A percentile compares a stretch with the other conserved stretches of the same genome.
Evolutionary conservation across 2,329 filamentous ascomycete genomes (phyloP).

Genomic region (Colletotrichum sp.): DNA sequence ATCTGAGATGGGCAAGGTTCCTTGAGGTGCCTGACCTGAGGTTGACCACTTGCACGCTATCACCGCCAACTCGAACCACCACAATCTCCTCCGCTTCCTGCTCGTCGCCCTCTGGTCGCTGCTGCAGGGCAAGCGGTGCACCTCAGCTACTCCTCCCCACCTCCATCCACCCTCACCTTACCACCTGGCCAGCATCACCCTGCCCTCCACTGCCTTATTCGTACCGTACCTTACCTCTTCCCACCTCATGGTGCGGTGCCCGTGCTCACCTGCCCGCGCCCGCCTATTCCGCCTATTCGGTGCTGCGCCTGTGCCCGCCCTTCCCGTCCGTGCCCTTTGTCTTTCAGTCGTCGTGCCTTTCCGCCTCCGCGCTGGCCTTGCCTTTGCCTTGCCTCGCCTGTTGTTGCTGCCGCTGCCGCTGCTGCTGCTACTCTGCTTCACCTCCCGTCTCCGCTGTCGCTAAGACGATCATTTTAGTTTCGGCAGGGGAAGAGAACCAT

Average conservation of each 20-base stretch:
- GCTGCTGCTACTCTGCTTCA: not conserved
- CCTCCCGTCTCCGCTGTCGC: constrained; percentile 11
- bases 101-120: not conserved
- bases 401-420: not conserved
- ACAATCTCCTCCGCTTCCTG: not conserved
- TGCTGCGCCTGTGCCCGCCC: not conserved
- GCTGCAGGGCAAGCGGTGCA: not conserved
- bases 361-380: not conserved
- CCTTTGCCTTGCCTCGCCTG: not conserved
- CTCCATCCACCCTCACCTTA: not conserved
- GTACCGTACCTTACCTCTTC: not conserved
- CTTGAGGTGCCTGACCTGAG: not conserved
- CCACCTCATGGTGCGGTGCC: not conserved
- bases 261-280: not conserved
- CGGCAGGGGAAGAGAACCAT: constrained; percentile 20
- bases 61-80: not conserved
- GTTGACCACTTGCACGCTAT: not conserved
- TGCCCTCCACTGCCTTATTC: not conserved
- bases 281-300: not conserved
- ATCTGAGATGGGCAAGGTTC: not conserved
- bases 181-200: not conserved
- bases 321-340: not conserved
- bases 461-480: constrained; percentile 19
- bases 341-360: not conserved
- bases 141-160: not conserved